These are phyloP conservation scores for Brettanomyces nanus DNA, from an alignment of 805 yeast species.

Conservation along the genomic window DNA sequence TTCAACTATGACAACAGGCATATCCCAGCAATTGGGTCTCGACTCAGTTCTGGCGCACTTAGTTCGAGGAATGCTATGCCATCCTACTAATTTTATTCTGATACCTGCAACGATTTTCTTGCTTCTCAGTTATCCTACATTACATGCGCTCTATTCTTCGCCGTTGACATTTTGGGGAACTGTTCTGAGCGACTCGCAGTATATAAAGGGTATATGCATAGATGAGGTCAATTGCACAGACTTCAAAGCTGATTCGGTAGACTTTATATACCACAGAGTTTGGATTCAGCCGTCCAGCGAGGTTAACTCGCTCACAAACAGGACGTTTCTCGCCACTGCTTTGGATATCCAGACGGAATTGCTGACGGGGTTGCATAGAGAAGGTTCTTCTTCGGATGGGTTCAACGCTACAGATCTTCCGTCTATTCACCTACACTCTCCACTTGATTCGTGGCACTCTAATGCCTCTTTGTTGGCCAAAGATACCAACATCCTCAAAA, in stretches of 20 bases:
- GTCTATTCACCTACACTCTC: constrained; percentile 27
- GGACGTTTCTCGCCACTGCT: constrained; percentile 27
- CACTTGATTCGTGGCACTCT: constrained; percentile 37
- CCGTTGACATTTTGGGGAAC: constrained; percentile 9
- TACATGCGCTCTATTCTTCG: constrained; percentile 29
- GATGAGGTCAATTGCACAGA: too few species aligned
- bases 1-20: too few species aligned
- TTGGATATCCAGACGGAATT: constrained; percentile 28
- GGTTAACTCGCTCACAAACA: constrained; percentile 28
- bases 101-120: constrained; percentile 41
- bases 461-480: constrained; percentile 16
- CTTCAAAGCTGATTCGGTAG: too few species aligned
- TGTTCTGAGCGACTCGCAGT: too few species aligned
- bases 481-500: constrained; percentile 30
- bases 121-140: constrained; percentile 40
- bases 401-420: constrained; percentile 1
- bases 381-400: too few species aligned
- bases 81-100: constrained; percentile 36
- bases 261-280: background rate
- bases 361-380: constrained; percentile 15
- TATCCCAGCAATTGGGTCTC: too few species aligned
- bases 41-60: too few species aligned
- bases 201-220: too few species aligned
- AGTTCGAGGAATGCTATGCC: constrained; percentile 4
- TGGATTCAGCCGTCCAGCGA: background rate